Percentiles rank a stretch among this genome's conserved stretches.
phyloP scores from a whole-genome alignment of 352 stramenopile species.

The Aphanomyces stellatus region DNA sequence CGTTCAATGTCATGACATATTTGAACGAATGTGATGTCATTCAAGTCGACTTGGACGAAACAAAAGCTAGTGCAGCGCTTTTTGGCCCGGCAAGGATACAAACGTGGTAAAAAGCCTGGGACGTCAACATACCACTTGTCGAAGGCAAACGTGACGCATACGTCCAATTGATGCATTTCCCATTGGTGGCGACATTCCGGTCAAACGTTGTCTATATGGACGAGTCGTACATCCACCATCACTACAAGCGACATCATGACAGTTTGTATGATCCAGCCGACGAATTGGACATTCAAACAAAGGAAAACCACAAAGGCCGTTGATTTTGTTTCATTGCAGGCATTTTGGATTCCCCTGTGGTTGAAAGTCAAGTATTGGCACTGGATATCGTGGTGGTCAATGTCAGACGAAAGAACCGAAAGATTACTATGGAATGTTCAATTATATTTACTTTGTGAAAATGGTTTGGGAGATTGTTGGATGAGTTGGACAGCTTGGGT shows the following conservation, averaged over 20 bases:
- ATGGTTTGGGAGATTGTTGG: conserved; percentile 17
- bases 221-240: background rate
- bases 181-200: background rate
- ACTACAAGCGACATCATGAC: background rate
- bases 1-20: background rate
- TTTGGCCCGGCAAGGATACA: background rate
- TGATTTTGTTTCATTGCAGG: background rate
- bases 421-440: conserved; percentile 28
- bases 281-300: background rate
- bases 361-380: background rate
- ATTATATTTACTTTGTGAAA: conserved; percentile 15
- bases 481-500: background rate
- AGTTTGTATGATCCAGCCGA: background rate
- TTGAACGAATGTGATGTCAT: background rate
- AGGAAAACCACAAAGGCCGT: background rate
- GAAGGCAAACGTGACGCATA: background rate
- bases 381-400: conserved; percentile 24
- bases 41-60: background rate
- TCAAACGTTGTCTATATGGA: background rate
- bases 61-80: background rate
- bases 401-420: background rate
- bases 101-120: background rate
- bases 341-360: background rate
- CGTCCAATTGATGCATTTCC: background rate
- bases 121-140: background rate